Evolutionary conservation across 164 flowering plant species (phyloP).

Genomic region (Warburgia ugandensis): DNA sequence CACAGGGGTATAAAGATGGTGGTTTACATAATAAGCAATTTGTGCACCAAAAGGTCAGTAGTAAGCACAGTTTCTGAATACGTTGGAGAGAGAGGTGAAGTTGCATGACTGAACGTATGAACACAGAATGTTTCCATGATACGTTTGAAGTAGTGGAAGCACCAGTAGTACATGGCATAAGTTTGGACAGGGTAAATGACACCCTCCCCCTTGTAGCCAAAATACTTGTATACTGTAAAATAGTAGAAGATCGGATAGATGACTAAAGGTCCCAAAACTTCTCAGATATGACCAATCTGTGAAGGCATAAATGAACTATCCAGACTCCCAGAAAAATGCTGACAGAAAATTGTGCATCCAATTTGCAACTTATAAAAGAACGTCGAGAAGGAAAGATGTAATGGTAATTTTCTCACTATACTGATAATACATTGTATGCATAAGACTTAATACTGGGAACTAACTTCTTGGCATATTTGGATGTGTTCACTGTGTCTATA

Average conservation of each 20-base stretch:
- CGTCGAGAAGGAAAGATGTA: too few relatives aligned
- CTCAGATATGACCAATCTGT: too few relatives aligned
- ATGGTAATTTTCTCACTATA: too few relatives aligned
- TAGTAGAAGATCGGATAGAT: slow-evolving; percentile 82
- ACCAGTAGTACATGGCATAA: slow-evolving; percentile 91
- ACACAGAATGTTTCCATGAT: slow-evolving; percentile 92
- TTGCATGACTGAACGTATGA: slow-evolving; percentile 97
- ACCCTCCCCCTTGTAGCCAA: slow-evolving; percentile 74
- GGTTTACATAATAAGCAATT: slow-evolving; percentile 72
- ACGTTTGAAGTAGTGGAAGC: slow-evolving; percentile 92
- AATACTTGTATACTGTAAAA: slow-evolving; percentile 60
- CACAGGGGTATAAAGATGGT: slow-evolving; percentile 89
- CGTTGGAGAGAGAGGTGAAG: slow-evolving; percentile 87
- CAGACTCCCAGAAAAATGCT: too few relatives aligned
- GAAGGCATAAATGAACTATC: too few relatives aligned
- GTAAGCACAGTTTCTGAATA: slow-evolving; percentile 86
- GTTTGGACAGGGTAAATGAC: slow-evolving; percentile 80
- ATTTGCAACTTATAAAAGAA: too few relatives aligned
- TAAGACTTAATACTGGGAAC: too few relatives aligned
- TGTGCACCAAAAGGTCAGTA: slow-evolving; percentile 86
- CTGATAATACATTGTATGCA: too few relatives aligned
- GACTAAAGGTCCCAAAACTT: slow-evolving; percentile 81
- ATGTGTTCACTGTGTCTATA: too few relatives aligned
- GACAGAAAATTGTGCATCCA: too few relatives aligned
- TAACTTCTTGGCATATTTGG: too few relatives aligned